Conservation (phyloP, 139 green algal species). For the Trebouxia sp. region DNA sequence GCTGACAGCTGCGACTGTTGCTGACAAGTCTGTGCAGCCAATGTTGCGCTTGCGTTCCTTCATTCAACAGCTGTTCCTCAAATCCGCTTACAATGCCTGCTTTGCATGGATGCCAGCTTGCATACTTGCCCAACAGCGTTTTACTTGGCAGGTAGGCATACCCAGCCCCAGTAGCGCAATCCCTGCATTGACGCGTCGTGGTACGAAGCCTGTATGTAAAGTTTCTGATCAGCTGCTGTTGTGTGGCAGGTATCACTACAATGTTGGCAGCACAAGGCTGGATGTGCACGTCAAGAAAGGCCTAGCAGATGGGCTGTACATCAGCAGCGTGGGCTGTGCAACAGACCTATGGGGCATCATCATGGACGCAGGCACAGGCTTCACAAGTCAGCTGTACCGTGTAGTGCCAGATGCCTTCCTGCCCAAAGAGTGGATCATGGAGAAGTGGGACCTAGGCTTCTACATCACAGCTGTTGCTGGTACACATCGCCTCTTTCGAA, state of each 20-base stretch:
- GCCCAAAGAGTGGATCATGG: constrained; percentile 83
- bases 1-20: background rate
- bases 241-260: constrained; percentile 96
- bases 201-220: too few species aligned
- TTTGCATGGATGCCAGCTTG: background rate
- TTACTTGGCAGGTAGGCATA: too few species aligned
- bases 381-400: constrained; percentile 84
- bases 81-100: too few species aligned
- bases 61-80: too few species aligned
- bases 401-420: constrained; percentile 61
- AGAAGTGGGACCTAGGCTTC: constrained; percentile 86
- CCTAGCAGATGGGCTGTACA: constrained; percentile 94
- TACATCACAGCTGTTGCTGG: constrained; percentile 82
- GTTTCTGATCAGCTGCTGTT: background rate
- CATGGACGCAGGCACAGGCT: constrained; percentile 92
- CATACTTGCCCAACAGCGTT: too few species aligned
- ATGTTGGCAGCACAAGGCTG: constrained; percentile 89
- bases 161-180: too few species aligned
- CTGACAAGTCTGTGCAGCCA: background rate
- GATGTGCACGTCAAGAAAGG: constrained; percentile 93
- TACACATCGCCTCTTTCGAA: background rate
- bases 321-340: constrained; percentile 88
- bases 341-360: constrained; percentile 94
- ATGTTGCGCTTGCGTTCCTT: too few species aligned
- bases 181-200: too few species aligned